These are phyloP conservation scores for Strombidium stylifer DNA, from an alignment of 73 alveolate species.

Conservation along the genomic window DNA sequence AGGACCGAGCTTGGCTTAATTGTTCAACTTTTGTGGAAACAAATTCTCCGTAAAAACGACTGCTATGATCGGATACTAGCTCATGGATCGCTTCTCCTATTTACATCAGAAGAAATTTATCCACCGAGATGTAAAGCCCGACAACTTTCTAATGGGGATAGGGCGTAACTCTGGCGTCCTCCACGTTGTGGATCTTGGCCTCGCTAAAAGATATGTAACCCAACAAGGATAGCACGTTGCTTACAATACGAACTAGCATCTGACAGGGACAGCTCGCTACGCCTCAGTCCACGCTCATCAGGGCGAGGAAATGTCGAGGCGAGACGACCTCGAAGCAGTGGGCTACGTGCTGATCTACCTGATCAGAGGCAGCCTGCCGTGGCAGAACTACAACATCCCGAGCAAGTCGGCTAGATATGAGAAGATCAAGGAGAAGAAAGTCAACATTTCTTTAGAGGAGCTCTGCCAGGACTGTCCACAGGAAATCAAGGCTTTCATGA, in stretches of 20 bases:
- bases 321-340: slow-evolving; percentile 52
- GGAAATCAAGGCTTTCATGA: slow-evolving; percentile 62
- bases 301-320: slow-evolving; percentile 77
- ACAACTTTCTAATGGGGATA: slow-evolving; percentile 71
- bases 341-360: slow-evolving; percentile 38
- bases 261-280: slow-evolving; percentile 84
- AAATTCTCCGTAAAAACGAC: slow-evolving; percentile 72
- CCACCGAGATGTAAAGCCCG: slow-evolving; percentile 85
- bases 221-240: slow-evolving; percentile 75
- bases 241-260: slow-evolving; percentile 64
- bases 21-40: slow-evolving; percentile 66
- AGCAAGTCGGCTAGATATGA: slow-evolving; percentile 52
- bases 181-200: slow-evolving; percentile 76
- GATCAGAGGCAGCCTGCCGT: slow-evolving; percentile 38
- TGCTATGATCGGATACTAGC: slow-evolving; percentile 53
- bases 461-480: slow-evolving; percentile 79
- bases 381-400: slow-evolving; percentile 60
- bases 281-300: slow-evolving; percentile 73
- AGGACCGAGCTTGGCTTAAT: slow-evolving; percentile 72
- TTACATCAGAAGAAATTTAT: slow-evolving; percentile 75
- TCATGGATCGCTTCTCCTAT: slow-evolving; percentile 63
- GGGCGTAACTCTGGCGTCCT: slow-evolving; percentile 53
- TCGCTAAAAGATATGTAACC: slow-evolving; percentile 73
- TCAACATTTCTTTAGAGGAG: slow-evolving; percentile 69
- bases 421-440: slow-evolving; percentile 70